These are phyloP conservation scores for Trametes polyzona DNA, from an alignment of 1,284 basidiomycete genomes.

Conservation along the genomic window DNA sequence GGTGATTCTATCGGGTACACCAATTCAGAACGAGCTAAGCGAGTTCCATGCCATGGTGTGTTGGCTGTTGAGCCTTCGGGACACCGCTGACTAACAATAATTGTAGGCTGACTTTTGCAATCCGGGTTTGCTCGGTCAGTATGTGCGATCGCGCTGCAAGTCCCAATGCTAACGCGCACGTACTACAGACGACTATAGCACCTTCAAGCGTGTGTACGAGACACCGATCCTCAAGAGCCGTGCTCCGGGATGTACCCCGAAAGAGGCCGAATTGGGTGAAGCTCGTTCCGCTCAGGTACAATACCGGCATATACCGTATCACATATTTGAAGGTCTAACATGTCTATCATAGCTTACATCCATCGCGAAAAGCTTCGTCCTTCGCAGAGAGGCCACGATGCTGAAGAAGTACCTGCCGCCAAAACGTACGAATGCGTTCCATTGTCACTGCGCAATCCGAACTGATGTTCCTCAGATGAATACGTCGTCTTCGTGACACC, in stretches of 20 bases:
- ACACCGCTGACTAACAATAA: constrained; percentile 1
- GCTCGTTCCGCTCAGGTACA: constrained; percentile 72
- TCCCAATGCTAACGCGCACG: constrained; percentile 19
- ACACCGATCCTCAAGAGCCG: constrained; percentile 89
- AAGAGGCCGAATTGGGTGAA: constrained; percentile 78
- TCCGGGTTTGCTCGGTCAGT: constrained; percentile 81
- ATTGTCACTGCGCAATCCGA: constrained; percentile 7
- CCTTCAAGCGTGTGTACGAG: constrained; percentile 86
- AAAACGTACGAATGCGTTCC: constrained; percentile 68
- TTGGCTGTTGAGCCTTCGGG: neutral
- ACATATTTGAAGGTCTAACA: constrained; percentile 6
- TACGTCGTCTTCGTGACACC: constrained; percentile 93
- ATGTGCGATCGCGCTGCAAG: neutral
- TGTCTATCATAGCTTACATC: constrained; percentile 60
- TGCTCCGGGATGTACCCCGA: constrained; percentile 71
- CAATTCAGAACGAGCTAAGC: constrained; percentile 94
- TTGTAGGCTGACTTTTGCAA: constrained; percentile 90
- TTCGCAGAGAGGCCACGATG: constrained; percentile 85
- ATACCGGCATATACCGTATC: neutral
- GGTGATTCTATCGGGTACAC: constrained; percentile 94
- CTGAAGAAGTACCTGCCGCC: constrained; percentile 88
- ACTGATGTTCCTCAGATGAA: constrained; percentile 64
- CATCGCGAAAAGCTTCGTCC: constrained; percentile 85
- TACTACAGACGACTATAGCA: constrained; percentile 65
- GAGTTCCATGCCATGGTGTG: constrained; percentile 96